Percentiles rank a stretch among this genome's conserved stretches.
Evolutionary conservation across 1,284 basidiomycete species (phyloP).

Genomic region (Trichosporon sp.): DNA sequence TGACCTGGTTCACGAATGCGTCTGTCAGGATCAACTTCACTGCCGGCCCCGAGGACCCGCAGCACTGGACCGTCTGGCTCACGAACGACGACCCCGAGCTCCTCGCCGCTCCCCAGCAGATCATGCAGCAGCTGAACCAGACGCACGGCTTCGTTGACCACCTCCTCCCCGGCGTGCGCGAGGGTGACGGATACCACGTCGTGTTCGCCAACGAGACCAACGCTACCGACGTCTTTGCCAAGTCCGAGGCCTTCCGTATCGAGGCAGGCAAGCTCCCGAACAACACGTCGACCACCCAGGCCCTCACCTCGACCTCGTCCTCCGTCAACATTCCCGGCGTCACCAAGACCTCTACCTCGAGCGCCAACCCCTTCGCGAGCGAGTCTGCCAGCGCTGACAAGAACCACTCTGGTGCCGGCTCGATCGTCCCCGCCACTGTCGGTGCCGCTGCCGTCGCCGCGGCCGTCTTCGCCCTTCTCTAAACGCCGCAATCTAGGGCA

Average conservation of each 20-base stretch:
- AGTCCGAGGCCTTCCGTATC: conserved; percentile 49
- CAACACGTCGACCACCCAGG: conserved; percentile 1
- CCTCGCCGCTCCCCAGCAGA: conserved; percentile 29
- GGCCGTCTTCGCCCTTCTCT: conserved; percentile 16
- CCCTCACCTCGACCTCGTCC: background rate
- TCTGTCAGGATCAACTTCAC: conserved; percentile 45
- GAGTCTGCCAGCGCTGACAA: background rate
- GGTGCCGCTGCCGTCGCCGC: conserved; percentile 16
- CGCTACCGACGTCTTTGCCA: conserved; percentile 49
- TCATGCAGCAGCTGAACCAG: conserved; percentile 32
- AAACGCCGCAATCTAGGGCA: background rate
- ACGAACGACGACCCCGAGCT: conserved; percentile 29
- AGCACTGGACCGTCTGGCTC: conserved; percentile 36
- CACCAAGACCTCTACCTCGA: conserved; percentile 3
- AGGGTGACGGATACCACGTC: conserved; percentile 47
- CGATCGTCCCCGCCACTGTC: conserved; percentile 3
- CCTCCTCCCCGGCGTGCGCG: conserved; percentile 25
- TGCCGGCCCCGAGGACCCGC: conserved; percentile 29
- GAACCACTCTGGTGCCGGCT: background rate
- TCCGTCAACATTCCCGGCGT: conserved; percentile 13
- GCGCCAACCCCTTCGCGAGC: conserved; percentile 16
- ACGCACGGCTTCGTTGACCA: conserved; percentile 27
- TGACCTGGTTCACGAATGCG: conserved; percentile 41
- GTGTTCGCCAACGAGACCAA: conserved; percentile 52
- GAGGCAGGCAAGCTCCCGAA: conserved; percentile 25